A percentile compares a stretch with the other conserved stretches of the same genome.
Evolutionary conservation across 1,284 basidiomycete genomes (phyloP).

Genomic region (Austroboletus niveus): DNA sequence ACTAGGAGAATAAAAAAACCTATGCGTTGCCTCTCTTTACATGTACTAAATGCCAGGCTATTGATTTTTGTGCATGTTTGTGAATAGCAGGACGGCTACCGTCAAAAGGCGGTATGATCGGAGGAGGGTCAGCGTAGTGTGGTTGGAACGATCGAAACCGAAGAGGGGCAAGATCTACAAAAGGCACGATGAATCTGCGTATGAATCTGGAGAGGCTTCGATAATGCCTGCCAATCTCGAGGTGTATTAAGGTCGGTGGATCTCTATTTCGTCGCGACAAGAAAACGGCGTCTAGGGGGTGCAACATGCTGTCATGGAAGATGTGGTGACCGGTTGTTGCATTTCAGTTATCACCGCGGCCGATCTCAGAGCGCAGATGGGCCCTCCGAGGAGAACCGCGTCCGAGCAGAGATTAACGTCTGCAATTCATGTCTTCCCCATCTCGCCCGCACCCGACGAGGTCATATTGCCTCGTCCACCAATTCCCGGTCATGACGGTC

Average conservation of each 20-base stretch:
- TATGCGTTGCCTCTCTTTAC: constrained; percentile 20
- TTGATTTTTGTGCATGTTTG: constrained; percentile 27
- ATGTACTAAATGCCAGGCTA: constrained; percentile 24
- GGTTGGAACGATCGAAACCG: constrained; percentile 18
- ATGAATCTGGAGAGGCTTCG: constrained; percentile 21
- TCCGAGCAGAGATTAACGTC: constrained; percentile 25
- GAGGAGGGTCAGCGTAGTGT: constrained; percentile 11
- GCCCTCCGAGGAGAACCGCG: constrained; percentile 26
- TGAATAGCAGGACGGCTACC: constrained; percentile 27
- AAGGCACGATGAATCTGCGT: constrained; percentile 24
- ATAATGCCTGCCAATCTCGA: constrained; percentile 27
- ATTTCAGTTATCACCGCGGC: constrained; percentile 24
- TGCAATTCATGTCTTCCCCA: constrained; percentile 10
- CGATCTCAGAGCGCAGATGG: constrained; percentile 18
- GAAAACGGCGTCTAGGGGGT: constrained; percentile 21
- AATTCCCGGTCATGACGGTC: constrained; percentile 8
- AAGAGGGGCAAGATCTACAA: constrained; percentile 24
- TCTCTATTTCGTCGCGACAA: constrained; percentile 12
- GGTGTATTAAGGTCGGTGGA: constrained; percentile 19
- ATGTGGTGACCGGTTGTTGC: constrained; percentile 1
- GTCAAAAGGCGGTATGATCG: constrained; percentile 1
- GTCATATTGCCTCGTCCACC: constrained; percentile 18
- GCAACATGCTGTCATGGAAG: constrained; percentile 17
- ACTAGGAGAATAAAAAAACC: constrained; percentile 6
- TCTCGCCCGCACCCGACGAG: constrained; percentile 18